Percentiles rank a stretch among this genome's conserved stretches.
Evolutionary conservation across 2,329 filamentous ascomycete species (phyloP).

Genomic region (Ampelomyces quisqualis): DNA sequence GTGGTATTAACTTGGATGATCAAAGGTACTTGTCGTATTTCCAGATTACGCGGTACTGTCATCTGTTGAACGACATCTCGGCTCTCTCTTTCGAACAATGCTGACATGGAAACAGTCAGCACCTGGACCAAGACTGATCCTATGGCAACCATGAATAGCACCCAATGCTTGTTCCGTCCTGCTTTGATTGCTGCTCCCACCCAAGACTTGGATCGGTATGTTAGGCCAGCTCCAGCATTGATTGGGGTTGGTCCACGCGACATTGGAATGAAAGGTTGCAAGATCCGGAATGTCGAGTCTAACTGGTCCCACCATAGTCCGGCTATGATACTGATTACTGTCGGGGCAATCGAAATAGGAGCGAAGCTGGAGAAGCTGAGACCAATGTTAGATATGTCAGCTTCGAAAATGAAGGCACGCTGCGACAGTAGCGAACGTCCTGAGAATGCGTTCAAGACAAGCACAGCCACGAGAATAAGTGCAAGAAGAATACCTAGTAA

Average conservation of each 20-base stretch:
- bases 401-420: slow-evolving; percentile 19
- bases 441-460: slow-evolving; percentile 13
- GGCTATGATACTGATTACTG: slow-evolving; percentile 18
- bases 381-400: slow-evolving; percentile 13
- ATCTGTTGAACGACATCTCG: slow-evolving; percentile 4
- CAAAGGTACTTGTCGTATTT: slow-evolving; percentile 12
- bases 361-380: slow-evolving; percentile 18
- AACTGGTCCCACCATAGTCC: slow-evolving; percentile 27
- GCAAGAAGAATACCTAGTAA: slow-evolving; percentile 8
- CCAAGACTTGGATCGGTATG: slow-evolving; percentile 24
- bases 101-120: slow-evolving; percentile 22
- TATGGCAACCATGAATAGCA: neutral
- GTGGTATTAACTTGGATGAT: neutral
- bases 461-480: slow-evolving; percentile 8
- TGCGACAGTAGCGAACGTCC: slow-evolving; percentile 16
- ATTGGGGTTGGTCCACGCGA: slow-evolving; percentile 7
- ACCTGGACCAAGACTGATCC: slow-evolving; percentile 3
- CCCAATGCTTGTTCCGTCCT: slow-evolving; percentile 4
- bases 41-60: slow-evolving; percentile 5
- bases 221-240: slow-evolving; percentile 11
- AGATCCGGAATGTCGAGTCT: slow-evolving; percentile 16
- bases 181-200: slow-evolving; percentile 16
- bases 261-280: slow-evolving; percentile 26
- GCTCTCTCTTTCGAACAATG: slow-evolving; percentile 17
- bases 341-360: slow-evolving; percentile 24